Evolutionary conservation across 805 yeast species (phyloP).

Genomic region (Metschnikowia amazonensis): DNA sequence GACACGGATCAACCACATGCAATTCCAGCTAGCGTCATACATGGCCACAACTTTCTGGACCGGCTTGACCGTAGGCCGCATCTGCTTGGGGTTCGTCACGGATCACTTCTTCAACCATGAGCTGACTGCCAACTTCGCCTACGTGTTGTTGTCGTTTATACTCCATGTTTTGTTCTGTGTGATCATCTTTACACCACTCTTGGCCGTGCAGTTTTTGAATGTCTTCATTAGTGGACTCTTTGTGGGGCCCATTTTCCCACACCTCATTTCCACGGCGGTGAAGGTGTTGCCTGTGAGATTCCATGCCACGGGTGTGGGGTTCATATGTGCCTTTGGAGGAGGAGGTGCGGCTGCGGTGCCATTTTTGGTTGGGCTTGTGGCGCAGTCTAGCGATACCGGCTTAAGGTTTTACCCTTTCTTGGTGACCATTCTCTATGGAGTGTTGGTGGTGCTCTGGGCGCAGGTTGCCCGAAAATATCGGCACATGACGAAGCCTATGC

Average conservation of each 20-base stretch:
- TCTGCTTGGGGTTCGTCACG: slow-evolving; percentile 50
- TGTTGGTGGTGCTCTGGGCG: slow-evolving; percentile 27
- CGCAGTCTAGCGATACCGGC: slow-evolving; percentile 33
- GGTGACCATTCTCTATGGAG: slow-evolving; percentile 22
- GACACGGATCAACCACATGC: slow-evolving; percentile 34
- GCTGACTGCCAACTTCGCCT: slow-evolving; percentile 41
- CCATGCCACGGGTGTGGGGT: slow-evolving; percentile 67
- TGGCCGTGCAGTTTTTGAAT: slow-evolving; percentile 28
- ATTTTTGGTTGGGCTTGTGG: slow-evolving; percentile 52
- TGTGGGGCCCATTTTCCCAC: slow-evolving; percentile 60
- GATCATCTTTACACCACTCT: slow-evolving; percentile 28
- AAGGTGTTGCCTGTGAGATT: slow-evolving; percentile 56
- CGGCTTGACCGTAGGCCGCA: slow-evolving; percentile 48
- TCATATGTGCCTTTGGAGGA: slow-evolving; percentile 76
- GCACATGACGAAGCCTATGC: background rate
- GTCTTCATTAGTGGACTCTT: slow-evolving; percentile 44
- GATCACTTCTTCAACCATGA: slow-evolving; percentile 46
- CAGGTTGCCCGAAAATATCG: slow-evolving; percentile 5
- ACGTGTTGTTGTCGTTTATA: slow-evolving; percentile 29
- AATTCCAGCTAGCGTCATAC: slow-evolving; percentile 40
- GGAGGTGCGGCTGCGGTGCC: slow-evolving; percentile 80
- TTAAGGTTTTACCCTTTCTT: slow-evolving; percentile 31
- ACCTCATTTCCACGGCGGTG: slow-evolving; percentile 62
- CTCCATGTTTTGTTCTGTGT: slow-evolving; percentile 28
- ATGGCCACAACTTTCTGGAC: slow-evolving; percentile 52